phyloP scores from a whole-genome alignment of 78 protist species.

The Dictyostelium purpureum region DNA sequence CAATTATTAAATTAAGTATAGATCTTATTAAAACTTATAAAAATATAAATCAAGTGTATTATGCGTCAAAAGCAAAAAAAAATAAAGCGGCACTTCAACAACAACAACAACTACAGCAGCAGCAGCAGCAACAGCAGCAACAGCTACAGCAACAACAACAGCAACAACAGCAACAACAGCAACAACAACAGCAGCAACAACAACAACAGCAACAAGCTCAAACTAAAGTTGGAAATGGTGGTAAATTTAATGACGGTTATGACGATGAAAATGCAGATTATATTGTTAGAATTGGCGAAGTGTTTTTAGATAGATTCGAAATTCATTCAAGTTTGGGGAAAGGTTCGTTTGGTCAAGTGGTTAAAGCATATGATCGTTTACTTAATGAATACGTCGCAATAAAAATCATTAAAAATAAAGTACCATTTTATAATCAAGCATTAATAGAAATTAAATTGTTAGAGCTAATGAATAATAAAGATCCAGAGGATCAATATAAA shows the following conservation, averaged over 20 bases:
- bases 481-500: conserved; percentile 73
- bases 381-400: conserved; percentile 87
- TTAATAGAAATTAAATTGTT: conserved; percentile 86
- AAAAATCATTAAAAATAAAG: conserved; percentile 93
- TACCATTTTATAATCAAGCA: conserved; percentile 91
- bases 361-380: conserved; percentile 83
- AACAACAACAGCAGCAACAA: background rate
- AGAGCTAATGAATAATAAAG: conserved; percentile 69
- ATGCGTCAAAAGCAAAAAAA: conserved; percentile 57
- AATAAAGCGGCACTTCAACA: conserved; percentile 2
- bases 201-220: background rate
- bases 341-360: conserved; percentile 97
- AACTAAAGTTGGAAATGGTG: background rate
- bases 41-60: conserved; percentile 57
- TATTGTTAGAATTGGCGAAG: conserved; percentile 54
- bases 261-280: conserved; percentile 83
- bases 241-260: conserved; percentile 34
- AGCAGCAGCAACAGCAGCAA: conserved; percentile 3
- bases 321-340: conserved; percentile 83
- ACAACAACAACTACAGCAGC: conserved; percentile 17
- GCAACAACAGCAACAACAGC: background rate
- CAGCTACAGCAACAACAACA: conserved; percentile 9
- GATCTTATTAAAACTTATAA: conserved; percentile 65
- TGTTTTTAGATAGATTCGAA: conserved; percentile 75
- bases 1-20: conserved; percentile 39